phyloP scores from a whole-genome alignment of 139 green algal species.

The Pleodorina starrii region DNA sequence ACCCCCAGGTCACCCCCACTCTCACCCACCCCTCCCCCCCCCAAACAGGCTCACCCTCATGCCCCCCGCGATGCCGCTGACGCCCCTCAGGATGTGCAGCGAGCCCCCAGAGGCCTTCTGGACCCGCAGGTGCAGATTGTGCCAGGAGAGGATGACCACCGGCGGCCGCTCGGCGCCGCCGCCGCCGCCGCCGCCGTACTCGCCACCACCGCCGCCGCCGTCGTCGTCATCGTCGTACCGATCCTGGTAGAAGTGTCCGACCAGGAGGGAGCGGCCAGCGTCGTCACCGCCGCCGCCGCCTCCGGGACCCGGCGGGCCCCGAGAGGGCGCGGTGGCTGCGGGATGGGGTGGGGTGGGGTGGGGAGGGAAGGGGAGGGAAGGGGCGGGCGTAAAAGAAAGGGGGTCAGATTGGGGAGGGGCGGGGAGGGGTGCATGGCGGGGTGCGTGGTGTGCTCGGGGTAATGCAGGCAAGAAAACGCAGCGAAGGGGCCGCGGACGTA shows the following conservation, averaged over 20 bases:
- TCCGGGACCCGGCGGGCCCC: neutral
- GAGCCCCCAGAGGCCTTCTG: neutral
- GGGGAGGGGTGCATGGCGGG: neutral
- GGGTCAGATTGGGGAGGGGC: neutral
- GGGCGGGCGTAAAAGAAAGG: neutral
- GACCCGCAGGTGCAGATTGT: conserved; percentile 54
- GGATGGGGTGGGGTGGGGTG: neutral
- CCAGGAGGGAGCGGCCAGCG: neutral
- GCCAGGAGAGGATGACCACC: conserved; percentile 56
- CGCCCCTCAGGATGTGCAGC: conserved; percentile 62
- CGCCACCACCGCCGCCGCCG: neutral
- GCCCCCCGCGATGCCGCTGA: conserved; percentile 64
- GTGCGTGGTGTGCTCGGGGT: no score
- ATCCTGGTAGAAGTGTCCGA: neutral
- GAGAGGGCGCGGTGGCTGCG: neutral
- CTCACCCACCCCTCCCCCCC: neutral
- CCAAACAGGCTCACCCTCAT: neutral
- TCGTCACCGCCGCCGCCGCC: neutral
- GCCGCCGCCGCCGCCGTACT: neutral
- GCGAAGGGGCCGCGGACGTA: no score
- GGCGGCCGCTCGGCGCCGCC: no score
- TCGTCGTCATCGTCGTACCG: neutral
- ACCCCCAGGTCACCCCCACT: no score
- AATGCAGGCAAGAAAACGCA: no score
- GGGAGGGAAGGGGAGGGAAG: no score